Conservation (phyloP, 2,329 filamentous ascomycete genomes). For the Ophidiomyces ophidiicola region DNA sequence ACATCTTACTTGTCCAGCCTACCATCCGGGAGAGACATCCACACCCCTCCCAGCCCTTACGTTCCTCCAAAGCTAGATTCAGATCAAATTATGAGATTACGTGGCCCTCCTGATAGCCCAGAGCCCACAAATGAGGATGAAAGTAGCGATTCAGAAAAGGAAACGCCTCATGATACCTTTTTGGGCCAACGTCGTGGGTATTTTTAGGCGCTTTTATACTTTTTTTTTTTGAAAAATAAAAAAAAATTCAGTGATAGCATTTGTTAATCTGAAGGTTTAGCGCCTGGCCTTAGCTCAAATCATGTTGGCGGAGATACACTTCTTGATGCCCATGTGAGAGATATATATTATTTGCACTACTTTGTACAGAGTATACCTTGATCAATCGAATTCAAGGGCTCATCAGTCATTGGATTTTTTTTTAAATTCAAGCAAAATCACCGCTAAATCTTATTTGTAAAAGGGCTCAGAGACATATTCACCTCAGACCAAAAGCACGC, state of each 20-base stretch:
- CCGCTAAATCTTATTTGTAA: too few relatives aligned
- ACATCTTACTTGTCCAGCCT: slow-evolving; percentile 63
- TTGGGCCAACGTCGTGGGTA: slow-evolving; percentile 7
- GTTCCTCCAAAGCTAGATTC: slow-evolving; percentile 52
- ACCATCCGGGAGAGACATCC: slow-evolving; percentile 80
- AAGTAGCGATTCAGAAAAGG: slow-evolving; percentile 12
- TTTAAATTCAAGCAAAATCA: too few relatives aligned
- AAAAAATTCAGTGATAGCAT: not conserved
- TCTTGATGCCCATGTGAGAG: too few relatives aligned
- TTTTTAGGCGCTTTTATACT: slow-evolving; percentile 7
- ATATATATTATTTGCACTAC: not conserved
- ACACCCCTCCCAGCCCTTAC: slow-evolving; percentile 54
- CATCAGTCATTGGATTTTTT: too few relatives aligned
- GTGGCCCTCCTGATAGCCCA: slow-evolving; percentile 10
- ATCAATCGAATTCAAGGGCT: too few relatives aligned
- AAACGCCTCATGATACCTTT: not conserved
- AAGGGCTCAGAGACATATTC: too few relatives aligned
- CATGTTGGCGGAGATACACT: too few relatives aligned
- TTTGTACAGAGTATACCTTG: not conserved
- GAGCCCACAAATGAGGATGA: slow-evolving; percentile 4
- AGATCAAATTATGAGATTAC: slow-evolving; percentile 41
- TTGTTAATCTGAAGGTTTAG: not conserved
- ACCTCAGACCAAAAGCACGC: too few relatives aligned
- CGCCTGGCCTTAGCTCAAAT: too few relatives aligned
- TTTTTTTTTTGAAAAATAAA: too few relatives aligned